A percentile compares a stretch with the other conserved stretches of the same genome.
These are phyloP conservation scores for Septoria petroselini DNA, from an alignment of 2,329 filamentous ascomycete genomes.

Conservation along the genomic window DNA sequence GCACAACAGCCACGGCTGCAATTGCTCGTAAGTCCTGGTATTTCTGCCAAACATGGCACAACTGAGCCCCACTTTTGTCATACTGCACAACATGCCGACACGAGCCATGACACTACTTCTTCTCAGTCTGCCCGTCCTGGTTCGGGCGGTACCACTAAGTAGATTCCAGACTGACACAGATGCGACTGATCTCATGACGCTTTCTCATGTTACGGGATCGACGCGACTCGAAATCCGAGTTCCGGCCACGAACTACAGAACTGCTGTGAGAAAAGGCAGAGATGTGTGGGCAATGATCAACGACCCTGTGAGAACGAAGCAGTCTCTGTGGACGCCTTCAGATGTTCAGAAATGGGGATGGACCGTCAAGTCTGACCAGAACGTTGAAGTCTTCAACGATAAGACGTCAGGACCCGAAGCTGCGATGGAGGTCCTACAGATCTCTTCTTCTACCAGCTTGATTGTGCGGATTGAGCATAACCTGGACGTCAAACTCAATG, in stretches of 20 bases:
- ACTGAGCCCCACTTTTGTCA: too few relatives aligned
- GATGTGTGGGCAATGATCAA: constrained; percentile 1
- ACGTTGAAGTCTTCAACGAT: constrained; percentile 10
- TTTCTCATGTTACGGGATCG: not conserved
- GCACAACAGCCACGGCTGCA: too few relatives aligned
- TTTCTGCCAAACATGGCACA: too few relatives aligned
- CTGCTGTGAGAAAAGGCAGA: constrained; percentile 6
- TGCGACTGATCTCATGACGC: too few relatives aligned
- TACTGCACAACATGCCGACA: too few relatives aligned
- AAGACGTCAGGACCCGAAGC: constrained; percentile 8
- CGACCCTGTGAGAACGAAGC: constrained; percentile 3
- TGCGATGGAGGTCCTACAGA: not conserved
- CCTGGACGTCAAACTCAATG: constrained; percentile 2
- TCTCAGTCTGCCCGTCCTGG: too few relatives aligned
- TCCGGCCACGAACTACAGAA: constrained; percentile 7
- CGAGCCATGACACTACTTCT: too few relatives aligned
- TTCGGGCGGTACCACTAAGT: too few relatives aligned
- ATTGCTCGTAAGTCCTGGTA: too few relatives aligned
- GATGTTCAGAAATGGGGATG: constrained; percentile 10
- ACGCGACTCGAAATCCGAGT: constrained; percentile 2
- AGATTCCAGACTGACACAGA: too few relatives aligned
- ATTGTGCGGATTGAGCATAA: constrained; percentile 4
- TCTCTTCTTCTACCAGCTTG: not conserved
- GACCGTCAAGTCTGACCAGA: constrained; percentile 6
- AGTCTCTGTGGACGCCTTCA: constrained; percentile 1